Base-by-base conservation (phyloP, 768 basidiomycete genomes). In the Termitomyces sp. region DNA sequence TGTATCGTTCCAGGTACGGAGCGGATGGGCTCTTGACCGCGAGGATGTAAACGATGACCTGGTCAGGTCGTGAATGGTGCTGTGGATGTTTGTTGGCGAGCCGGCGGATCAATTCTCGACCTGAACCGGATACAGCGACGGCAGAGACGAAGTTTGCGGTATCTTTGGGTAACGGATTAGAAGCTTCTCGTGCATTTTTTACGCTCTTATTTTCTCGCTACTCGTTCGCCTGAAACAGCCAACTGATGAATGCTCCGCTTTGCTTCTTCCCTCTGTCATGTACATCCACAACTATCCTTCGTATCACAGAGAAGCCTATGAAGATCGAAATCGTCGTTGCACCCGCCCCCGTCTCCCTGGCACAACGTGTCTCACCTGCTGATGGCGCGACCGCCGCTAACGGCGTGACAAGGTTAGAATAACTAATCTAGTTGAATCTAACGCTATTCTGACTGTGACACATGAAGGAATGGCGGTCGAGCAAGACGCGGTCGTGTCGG, bases 301-400 rank as follows among this genome's bases (percentile, higher is more conserved):
- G 67, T 63, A 66, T 70, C 65, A 61, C 69, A 98, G 96, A 92
- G 81, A 91, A 92, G 64, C 91, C 93, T 24, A 97, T 98, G 94
- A 96, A 94, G 81, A 94, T 98, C 61, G 96, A 99, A 81, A 92
- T 98, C 63, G 85, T 98, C 46, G 82, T 96, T 70, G 92, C 96
- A 76, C 92, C 92, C 13, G 81, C 86, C 46, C 81, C 77, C 10
- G 77, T 77, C 20, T 81, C 90, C 5, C 80, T 99, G 62, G 85
- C 84, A 18, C 83, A 90, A 26, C 91, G 97, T 54, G 92, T 99
- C 36, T 90, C 92, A 4, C 91, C 93, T 36, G 82, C 85, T 3
- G 74, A 83, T 15, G 64, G 52, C 60, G 62, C 52, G 45, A 49
- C 67, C 3, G 57, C 69, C 13, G 64, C 73, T 54, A 69, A 37